Evolutionary conservation across 345 rosid genomes (phyloP).

Genomic region (Brassica incana): DNA sequence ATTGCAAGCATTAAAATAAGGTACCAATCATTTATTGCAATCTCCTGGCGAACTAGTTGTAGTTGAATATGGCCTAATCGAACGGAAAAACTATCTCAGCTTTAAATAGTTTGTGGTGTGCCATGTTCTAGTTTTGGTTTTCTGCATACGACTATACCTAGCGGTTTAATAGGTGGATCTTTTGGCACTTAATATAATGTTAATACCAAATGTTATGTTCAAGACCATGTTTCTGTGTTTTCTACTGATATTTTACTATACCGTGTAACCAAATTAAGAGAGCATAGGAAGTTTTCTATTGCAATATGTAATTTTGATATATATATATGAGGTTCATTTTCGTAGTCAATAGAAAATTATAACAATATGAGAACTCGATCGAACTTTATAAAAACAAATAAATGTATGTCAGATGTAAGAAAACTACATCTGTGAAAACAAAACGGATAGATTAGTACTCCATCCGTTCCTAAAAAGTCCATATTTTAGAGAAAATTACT

Average conservation of each 20-base stretch:
- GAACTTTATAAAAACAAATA: background rate
- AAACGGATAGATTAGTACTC: background rate
- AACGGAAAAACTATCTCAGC: background rate
- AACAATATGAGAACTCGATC: background rate
- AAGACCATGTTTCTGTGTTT: background rate
- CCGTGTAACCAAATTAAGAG: background rate
- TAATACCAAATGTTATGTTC: background rate
- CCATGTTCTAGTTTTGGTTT: slow-evolving; percentile 21
- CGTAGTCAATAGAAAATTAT: background rate
- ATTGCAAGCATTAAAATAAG: slow-evolving; percentile 2
- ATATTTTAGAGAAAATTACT: too few species aligned
- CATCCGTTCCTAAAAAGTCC: too few species aligned
- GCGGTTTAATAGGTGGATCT: background rate
- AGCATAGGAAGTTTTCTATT: background rate
- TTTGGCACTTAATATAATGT: slow-evolving; percentile 4
- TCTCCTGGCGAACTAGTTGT: slow-evolving; percentile 26
- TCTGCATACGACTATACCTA: background rate
- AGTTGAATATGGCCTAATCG: slow-evolving; percentile 8
- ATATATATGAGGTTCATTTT: background rate
- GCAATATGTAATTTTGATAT: background rate
- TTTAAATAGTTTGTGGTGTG: slow-evolving; percentile 24
- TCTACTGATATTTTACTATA: background rate
- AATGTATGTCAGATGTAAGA: background rate
- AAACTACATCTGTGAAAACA: background rate
- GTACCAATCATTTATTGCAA: slow-evolving; percentile 20